These are phyloP conservation scores for Oryza glumipatula DNA, from an alignment of 176 grass and related monocot species.

Conservation along the genomic window DNA sequence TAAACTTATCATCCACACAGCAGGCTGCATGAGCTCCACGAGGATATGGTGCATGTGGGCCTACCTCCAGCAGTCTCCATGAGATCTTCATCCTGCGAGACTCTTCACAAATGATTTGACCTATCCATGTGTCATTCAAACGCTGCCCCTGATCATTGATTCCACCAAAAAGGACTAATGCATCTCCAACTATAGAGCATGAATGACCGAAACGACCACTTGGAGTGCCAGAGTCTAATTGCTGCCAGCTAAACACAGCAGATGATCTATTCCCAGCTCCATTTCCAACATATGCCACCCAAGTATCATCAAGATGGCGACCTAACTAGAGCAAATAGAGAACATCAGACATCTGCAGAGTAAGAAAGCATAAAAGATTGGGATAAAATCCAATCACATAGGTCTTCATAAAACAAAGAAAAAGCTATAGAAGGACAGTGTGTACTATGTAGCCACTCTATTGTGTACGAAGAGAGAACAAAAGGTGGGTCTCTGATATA, in stretches of 20 bases:
- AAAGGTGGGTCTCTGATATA: neutral
- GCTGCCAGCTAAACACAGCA: constrained; percentile 64
- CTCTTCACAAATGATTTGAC: constrained; percentile 61
- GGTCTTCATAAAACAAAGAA: constrained; percentile 7
- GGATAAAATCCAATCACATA: constrained; percentile 8
- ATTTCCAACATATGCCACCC: constrained; percentile 87
- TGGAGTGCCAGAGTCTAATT: constrained; percentile 76
- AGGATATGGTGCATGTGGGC: constrained; percentile 57
- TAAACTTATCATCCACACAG: constrained; percentile 61
- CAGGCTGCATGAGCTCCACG: constrained; percentile 94
- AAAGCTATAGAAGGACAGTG: constrained; percentile 17
- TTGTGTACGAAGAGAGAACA: neutral
- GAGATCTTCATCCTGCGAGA: constrained; percentile 53
- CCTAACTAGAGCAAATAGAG: constrained; percentile 73
- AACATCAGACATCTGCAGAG: constrained; percentile 32
- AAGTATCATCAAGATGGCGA: constrained; percentile 93
- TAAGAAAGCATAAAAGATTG: constrained; percentile 20
- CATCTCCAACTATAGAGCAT: constrained; percentile 59
- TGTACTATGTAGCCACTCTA: constrained; percentile 26
- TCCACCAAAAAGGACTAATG: constrained; percentile 84
- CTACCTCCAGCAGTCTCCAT: constrained; percentile 79
- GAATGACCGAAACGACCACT: constrained; percentile 93
- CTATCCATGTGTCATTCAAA: constrained; percentile 89
- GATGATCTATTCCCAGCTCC: constrained; percentile 58
- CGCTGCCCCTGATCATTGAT: constrained; percentile 80